Conservation (phyloP, 2,329 filamentous ascomycete genomes). For the Apiospora arundinis region DNA sequence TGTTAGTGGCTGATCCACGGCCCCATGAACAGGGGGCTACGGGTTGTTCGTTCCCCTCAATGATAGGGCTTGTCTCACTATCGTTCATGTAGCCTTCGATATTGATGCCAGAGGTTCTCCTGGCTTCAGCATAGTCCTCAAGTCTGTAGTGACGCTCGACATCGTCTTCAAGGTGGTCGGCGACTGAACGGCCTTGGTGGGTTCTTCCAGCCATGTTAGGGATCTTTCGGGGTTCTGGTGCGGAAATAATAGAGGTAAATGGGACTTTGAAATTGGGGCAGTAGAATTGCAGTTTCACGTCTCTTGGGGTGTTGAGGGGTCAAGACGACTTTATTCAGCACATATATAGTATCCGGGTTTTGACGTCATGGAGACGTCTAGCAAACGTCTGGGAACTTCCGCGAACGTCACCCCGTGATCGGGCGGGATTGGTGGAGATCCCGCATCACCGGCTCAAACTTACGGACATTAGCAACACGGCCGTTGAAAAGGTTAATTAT, state of each 20-base stretch:
- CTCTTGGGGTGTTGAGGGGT: not conserved
- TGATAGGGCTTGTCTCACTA: not conserved
- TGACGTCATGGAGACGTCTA: not conserved
- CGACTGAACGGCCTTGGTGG: not conserved
- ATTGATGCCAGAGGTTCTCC: not conserved
- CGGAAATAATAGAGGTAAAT: not conserved
- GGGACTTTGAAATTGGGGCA: not conserved
- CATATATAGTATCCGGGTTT: not conserved
- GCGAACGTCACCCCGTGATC: not conserved
- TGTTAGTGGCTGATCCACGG: not conserved
- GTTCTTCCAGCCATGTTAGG: not conserved
- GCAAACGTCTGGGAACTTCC: not conserved
- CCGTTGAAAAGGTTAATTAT: not conserved
- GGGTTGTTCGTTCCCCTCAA: not conserved
- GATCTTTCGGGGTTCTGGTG: not conserved
- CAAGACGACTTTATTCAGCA: not conserved
- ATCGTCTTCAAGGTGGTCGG: not conserved
- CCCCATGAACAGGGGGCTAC: not conserved
- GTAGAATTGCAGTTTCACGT: not conserved
- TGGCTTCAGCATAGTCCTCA: not conserved
- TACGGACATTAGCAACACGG: not conserved
- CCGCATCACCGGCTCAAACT: not conserved
- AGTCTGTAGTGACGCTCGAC: constrained; percentile 9
- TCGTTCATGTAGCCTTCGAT: not conserved
- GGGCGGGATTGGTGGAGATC: not conserved